A percentile compares a stretch with the other conserved stretches of the same genome.
These are phyloP conservation scores for Pseudonitzschia pungens DNA, from an alignment of 108 stramenopile species.

Conservation along the genomic window DNA sequence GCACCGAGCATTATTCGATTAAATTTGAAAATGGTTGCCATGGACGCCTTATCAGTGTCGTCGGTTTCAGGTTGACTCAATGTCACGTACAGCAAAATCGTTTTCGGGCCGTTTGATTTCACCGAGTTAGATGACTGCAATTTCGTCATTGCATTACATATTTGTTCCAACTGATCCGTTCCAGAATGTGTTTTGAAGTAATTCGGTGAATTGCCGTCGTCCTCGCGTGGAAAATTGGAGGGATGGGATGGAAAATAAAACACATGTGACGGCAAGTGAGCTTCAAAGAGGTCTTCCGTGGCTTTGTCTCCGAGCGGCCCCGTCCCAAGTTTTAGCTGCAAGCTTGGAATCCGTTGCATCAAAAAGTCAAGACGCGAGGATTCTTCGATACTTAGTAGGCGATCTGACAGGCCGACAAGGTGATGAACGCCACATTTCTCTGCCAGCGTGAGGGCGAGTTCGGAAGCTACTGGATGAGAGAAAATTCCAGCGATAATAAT, in stretches of 20 bases:
- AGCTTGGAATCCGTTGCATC: slow-evolving; percentile 38
- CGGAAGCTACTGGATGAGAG: slow-evolving; percentile 53
- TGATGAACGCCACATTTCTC: slow-evolving; percentile 50
- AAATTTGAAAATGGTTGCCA: background rate
- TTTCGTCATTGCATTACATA: slow-evolving; percentile 29
- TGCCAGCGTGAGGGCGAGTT: slow-evolving; percentile 48
- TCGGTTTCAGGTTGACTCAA: slow-evolving; percentile 29
- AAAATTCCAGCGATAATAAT: slow-evolving; percentile 62
- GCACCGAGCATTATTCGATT: slow-evolving; percentile 12
- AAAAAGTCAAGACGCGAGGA: slow-evolving; percentile 50
- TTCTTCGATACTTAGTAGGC: slow-evolving; percentile 32
- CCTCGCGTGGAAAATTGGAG: slow-evolving; percentile 44
- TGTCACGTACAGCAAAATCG: slow-evolving; percentile 17
- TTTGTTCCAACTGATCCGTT: slow-evolving; percentile 46
- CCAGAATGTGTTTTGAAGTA: background rate
- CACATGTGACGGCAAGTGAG: slow-evolving; percentile 37
- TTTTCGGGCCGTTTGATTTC: background rate
- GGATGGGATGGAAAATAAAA: slow-evolving; percentile 41
- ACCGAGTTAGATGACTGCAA: background rate
- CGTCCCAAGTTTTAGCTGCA: slow-evolving; percentile 26
- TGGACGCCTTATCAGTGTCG: background rate
- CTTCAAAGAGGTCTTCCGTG: slow-evolving; percentile 37
- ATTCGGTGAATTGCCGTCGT: background rate
- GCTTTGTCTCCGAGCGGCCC: slow-evolving; percentile 32
- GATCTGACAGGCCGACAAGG: slow-evolving; percentile 40